phyloP scores from a whole-genome alignment of 805 yeast genomes.

The Lipomyces chichibuensis region DNA sequence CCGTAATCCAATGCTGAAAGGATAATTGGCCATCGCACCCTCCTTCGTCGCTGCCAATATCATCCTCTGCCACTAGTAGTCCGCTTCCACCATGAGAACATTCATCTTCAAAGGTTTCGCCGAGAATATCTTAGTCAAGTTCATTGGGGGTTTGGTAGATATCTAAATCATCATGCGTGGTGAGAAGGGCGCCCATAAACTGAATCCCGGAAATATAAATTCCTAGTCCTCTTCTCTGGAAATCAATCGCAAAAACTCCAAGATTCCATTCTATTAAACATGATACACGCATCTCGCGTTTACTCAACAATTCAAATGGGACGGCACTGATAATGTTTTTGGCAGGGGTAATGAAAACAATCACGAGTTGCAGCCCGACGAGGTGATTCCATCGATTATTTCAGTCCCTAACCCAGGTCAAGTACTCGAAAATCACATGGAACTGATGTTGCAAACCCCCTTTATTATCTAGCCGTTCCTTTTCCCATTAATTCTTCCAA shows the following conservation, averaged over 20 bases:
- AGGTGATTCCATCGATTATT: background rate
- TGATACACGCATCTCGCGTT: background rate
- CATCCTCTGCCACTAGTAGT: background rate
- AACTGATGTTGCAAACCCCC: background rate
- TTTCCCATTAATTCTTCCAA: background rate
- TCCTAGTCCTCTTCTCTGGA: no score
- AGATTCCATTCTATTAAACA: no score
- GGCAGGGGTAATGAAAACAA: background rate
- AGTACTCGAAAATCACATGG: background rate
- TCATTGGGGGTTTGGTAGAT: background rate
- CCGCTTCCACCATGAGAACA: background rate
- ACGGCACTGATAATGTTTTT: background rate
- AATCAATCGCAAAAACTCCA: no score
- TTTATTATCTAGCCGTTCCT: background rate
- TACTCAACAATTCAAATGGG: background rate
- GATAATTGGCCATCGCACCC: no score
- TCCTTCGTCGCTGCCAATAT: background rate
- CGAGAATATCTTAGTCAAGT: background rate
- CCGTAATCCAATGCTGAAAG: background rate
- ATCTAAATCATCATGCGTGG: no score
- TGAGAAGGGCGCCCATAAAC: no score
- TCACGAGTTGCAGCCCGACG: background rate
- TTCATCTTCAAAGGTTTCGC: background rate
- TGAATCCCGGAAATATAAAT: background rate
- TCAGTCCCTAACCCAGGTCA: no score